Evolutionary conservation across 2,329 filamentous ascomycete species (phyloP).

Genomic region (Diplodia mutila): DNA sequence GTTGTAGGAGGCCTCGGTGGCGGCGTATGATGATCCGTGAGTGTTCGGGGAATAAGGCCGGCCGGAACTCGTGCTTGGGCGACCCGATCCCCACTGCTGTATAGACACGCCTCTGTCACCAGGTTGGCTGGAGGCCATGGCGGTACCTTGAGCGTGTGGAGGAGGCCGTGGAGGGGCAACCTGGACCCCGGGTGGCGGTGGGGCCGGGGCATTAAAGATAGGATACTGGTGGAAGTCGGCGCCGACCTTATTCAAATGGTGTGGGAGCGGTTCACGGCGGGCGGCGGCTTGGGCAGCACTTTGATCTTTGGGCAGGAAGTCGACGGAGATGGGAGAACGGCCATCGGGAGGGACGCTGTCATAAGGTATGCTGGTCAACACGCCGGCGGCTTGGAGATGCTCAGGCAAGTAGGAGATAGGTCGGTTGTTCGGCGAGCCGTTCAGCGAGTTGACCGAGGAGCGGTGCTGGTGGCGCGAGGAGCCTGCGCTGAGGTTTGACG

Average conservation of each 20-base stretch:
- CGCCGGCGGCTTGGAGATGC: constrained; percentile 69
- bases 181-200: constrained; percentile 53
- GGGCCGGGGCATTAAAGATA: constrained; percentile 62
- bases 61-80: constrained; percentile 23
- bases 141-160: constrained; percentile 57
- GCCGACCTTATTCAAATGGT: constrained; percentile 78
- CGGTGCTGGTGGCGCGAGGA: constrained; percentile 71
- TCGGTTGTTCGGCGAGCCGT: constrained; percentile 48
- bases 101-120: constrained; percentile 71
- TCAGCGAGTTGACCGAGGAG: constrained; percentile 62
- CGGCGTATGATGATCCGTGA: constrained; percentile 31
- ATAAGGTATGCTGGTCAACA: constrained; percentile 88
- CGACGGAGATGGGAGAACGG: constrained; percentile 71
- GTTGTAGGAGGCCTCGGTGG: constrained; percentile 52
- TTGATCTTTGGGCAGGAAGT: constrained; percentile 71
- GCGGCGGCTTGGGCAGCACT: constrained; percentile 51
- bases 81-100: constrained; percentile 70
- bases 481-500: constrained; percentile 67
- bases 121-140: constrained; percentile 69
- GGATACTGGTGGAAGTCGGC: constrained; percentile 91
- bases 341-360: constrained; percentile 69
- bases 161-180: constrained; percentile 63
- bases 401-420: constrained; percentile 62
- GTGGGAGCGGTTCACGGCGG: constrained; percentile 74
- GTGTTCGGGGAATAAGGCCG: constrained; percentile 35